Conservation (phyloP, 2,329 filamentous ascomycete genomes). For the Aureobasidium leucospermi region DNA sequence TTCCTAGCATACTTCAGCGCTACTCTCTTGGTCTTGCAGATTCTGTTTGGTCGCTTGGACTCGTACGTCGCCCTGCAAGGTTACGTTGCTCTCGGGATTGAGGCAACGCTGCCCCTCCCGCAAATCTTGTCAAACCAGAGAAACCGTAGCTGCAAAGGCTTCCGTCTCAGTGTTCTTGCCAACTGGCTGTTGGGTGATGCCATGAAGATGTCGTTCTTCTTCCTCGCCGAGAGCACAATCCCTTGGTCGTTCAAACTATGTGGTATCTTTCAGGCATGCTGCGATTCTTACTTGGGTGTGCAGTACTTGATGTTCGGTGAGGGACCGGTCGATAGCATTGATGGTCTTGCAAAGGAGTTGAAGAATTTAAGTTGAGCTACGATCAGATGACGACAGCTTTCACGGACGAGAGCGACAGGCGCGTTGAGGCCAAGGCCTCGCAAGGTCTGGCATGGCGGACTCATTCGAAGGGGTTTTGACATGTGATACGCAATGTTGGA, state of each 20-base stretch:
- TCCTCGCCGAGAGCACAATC: constrained; percentile 63
- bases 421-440: neutral
- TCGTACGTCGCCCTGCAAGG: constrained; percentile 63
- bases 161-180: constrained; percentile 65
- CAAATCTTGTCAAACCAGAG: constrained; percentile 67
- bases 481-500: too few relatives aligned
- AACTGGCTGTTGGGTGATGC: constrained; percentile 75
- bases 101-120: constrained; percentile 74
- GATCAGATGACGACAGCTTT: neutral
- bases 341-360: constrained; percentile 14
- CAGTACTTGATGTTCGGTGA: constrained; percentile 67
- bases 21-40: constrained; percentile 54
- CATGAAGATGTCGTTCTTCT: constrained; percentile 74
- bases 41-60: constrained; percentile 54
- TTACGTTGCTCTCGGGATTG: constrained; percentile 67
- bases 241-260: constrained; percentile 76
- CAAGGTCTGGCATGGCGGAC: too few relatives aligned
- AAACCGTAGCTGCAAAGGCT: constrained; percentile 65
- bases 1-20: constrained; percentile 63
- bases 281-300: constrained; percentile 65
- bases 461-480: too few relatives aligned
- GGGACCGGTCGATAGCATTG: constrained; percentile 29
- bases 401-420: neutral
- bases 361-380: constrained; percentile 10
- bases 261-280: constrained; percentile 71